phyloP scores from a whole-genome alignment of 768 basidiomycete genomes.

The Russula emetica region DNA sequence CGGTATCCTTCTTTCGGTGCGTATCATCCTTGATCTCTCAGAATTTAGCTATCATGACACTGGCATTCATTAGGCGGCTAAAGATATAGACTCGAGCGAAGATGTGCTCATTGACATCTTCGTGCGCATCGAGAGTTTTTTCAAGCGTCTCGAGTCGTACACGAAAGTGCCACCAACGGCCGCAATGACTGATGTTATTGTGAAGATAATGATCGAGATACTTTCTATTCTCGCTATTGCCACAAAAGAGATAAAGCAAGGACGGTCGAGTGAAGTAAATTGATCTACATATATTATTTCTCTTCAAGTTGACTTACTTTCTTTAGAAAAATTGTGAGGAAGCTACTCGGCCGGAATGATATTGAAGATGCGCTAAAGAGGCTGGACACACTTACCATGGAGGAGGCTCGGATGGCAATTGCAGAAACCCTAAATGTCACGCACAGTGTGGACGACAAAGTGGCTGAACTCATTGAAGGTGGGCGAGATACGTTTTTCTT shows the following conservation, averaged over 20 bases:
- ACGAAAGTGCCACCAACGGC: background rate
- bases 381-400: too few species aligned
- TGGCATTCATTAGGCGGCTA: background rate
- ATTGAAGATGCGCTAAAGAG: too few species aligned
- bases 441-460: too few species aligned
- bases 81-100: background rate
- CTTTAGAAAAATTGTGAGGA: too few species aligned
- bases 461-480: too few species aligned
- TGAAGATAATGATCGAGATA: conserved; percentile 10
- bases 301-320: too few species aligned
- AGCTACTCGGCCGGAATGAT: too few species aligned
- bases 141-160: conserved; percentile 9
- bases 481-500: too few species aligned
- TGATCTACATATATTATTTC: too few species aligned
- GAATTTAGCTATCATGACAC: background rate
- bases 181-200: background rate
- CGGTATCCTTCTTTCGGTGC: conserved; percentile 6
- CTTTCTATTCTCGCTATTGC: conserved; percentile 7
- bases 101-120: conserved; percentile 6
- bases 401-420: too few species aligned
- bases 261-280: too few species aligned
- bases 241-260: background rate
- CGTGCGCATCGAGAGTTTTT: conserved; percentile 1
- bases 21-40: background rate
- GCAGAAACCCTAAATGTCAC: too few species aligned